Evolutionary conservation across 345 rosid species (phyloP).

Genomic region (Eucalyptus cladocalyx): DNA sequence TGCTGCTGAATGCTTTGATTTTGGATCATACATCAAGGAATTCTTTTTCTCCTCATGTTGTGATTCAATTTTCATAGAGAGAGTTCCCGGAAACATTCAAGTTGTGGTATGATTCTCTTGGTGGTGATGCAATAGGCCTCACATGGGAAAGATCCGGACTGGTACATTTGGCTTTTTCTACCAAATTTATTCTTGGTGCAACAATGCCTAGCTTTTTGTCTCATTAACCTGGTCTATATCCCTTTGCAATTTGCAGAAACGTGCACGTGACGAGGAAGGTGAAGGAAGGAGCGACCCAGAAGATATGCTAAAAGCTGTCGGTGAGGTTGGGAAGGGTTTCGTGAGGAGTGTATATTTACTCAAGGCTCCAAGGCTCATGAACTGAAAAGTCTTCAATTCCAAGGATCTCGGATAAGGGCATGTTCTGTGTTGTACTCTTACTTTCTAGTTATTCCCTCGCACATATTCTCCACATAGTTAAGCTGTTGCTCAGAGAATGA

Average conservation of each 20-base stretch:
- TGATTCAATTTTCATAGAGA: slow-evolving; percentile 22
- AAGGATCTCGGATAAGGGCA: not conserved
- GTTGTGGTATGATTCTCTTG: slow-evolving; percentile 78
- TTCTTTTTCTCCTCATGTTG: not conserved
- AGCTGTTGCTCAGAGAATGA: not conserved
- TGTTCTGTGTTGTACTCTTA: not conserved
- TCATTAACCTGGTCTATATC: not conserved
- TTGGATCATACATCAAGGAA: not conserved
- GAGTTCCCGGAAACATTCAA: slow-evolving; percentile 45
- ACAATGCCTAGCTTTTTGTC: not conserved
- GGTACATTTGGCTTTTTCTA: slow-evolving; percentile 14
- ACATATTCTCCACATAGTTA: not conserved
- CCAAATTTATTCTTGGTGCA: not conserved
- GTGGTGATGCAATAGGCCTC: slow-evolving; percentile 78
- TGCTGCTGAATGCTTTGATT: not conserved
- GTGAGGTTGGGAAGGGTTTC: slow-evolving; percentile 80
- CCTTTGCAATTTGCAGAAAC: slow-evolving; percentile 36
- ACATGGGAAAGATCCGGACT: slow-evolving; percentile 55
- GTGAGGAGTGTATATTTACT: slow-evolving; percentile 57
- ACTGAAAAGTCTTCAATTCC: not conserved
- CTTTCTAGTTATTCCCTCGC: not conserved
- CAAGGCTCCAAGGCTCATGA: slow-evolving; percentile 33
- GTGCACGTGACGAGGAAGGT: slow-evolving; percentile 34
- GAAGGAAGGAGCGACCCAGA: slow-evolving; percentile 26
- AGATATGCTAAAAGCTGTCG: slow-evolving; percentile 38